These are phyloP conservation scores for Chaetoceros muelleri DNA, from an alignment of 108 stramenopile genomes.

Conservation along the genomic window DNA sequence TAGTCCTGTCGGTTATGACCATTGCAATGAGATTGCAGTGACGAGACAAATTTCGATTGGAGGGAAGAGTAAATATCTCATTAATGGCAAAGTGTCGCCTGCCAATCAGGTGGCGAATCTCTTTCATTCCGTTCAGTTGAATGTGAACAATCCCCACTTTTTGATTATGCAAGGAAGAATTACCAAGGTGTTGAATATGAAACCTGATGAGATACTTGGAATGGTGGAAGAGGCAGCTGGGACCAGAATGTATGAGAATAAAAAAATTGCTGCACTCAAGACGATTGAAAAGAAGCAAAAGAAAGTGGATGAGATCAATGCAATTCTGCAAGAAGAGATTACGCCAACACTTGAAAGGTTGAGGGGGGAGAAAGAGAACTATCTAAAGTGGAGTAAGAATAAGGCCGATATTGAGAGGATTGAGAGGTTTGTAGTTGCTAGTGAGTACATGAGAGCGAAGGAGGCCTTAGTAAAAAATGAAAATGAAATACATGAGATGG, in stretches of 20 bases:
- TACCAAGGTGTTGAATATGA: slow-evolving; percentile 99
- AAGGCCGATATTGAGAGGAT: slow-evolving; percentile 92
- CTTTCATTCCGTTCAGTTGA: slow-evolving; percentile 99
- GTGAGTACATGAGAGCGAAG: slow-evolving; percentile 65
- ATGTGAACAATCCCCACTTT: slow-evolving; percentile 99
- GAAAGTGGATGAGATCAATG: slow-evolving; percentile 96
- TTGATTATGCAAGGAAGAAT: slow-evolving; percentile 99
- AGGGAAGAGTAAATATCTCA: slow-evolving; percentile 96
- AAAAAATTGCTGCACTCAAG: slow-evolving; percentile 88
- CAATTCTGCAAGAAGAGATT: slow-evolving; percentile 90
- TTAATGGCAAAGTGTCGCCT: slow-evolving; percentile 91
- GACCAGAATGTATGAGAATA: slow-evolving; percentile 99
- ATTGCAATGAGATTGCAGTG: slow-evolving; percentile 86
- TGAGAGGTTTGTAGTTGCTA: slow-evolving; percentile 89
- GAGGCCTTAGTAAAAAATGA: slow-evolving; percentile 40
- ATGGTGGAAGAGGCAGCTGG: slow-evolving; percentile 99
- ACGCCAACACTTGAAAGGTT: slow-evolving; percentile 94
- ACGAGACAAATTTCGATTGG: slow-evolving; percentile 95
- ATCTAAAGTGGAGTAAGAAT: slow-evolving; percentile 91
- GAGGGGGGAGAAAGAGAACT: slow-evolving; percentile 90
- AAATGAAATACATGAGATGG: slow-evolving; percentile 52
- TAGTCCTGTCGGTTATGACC: slow-evolving; percentile 93
- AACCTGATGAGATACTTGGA: slow-evolving; percentile 94
- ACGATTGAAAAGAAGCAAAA: slow-evolving; percentile 98
- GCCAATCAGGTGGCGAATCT: slow-evolving; percentile 94